phyloP scores from a whole-genome alignment of 768 basidiomycete species.

The Auriscalpium orientale region DNA sequence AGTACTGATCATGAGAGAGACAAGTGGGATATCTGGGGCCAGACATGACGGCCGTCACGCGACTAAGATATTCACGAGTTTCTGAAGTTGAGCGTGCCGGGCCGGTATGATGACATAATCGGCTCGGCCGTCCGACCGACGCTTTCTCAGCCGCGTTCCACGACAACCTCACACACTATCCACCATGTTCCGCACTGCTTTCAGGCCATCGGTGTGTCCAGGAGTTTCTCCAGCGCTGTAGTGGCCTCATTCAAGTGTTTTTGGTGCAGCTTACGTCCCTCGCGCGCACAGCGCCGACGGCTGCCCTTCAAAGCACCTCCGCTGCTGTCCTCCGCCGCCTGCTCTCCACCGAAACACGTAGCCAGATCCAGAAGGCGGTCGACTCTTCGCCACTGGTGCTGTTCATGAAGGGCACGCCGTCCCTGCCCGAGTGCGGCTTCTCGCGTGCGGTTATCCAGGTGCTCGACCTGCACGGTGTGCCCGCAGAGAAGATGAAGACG shows the following conservation, averaged over 20 bases:
- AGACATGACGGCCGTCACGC: not conserved
- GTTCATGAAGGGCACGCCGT: conserved; percentile 97
- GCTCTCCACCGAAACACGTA: conserved; percentile 55
- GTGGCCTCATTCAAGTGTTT: not conserved
- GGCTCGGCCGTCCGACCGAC: not conserved
- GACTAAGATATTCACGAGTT: too few relatives aligned
- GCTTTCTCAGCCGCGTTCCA: not conserved
- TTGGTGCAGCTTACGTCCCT: conserved; percentile 5
- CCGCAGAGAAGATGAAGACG: conserved; percentile 73
- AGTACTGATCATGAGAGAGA: not conserved
- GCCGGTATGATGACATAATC: not conserved
- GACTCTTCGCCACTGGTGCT: conserved; percentile 74
- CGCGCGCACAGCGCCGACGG: conserved; percentile 12
- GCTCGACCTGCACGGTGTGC: conserved; percentile 77
- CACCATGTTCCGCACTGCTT: conserved; percentile 39
- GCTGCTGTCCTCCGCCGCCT: conserved; percentile 31
- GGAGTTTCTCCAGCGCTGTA: not conserved
- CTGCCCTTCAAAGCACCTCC: not conserved
- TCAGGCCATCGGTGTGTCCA: conserved; percentile 37
- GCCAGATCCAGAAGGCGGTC: conserved; percentile 68
- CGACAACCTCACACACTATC: conserved; percentile 3
- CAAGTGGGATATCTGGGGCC: not conserved
- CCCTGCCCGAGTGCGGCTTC: conserved; percentile 88
- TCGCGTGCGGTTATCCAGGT: conserved; percentile 91
- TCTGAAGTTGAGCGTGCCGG: not conserved